Percentiles rank a stretch among this genome's conserved stretches.
Conservation (phyloP, 805 yeast genomes). For the Wickerhamomyces hampshirensis region DNA sequence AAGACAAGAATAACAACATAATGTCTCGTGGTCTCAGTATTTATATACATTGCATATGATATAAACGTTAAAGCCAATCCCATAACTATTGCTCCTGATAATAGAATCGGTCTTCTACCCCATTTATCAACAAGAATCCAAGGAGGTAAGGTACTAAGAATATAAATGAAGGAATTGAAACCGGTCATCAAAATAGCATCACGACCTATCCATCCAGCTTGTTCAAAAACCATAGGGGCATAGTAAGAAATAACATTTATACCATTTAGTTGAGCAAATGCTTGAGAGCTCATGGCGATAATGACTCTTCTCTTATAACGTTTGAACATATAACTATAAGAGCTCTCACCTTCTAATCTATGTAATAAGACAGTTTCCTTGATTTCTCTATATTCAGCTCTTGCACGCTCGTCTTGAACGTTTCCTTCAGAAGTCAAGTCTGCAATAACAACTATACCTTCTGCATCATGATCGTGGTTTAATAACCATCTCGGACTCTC, state of each 20-base stretch:
- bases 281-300: constrained; percentile 85
- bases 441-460: constrained; percentile 81
- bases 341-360: constrained; percentile 74
- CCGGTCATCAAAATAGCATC: constrained; percentile 91
- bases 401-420: constrained; percentile 62
- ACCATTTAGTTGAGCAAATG: constrained; percentile 92
- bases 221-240: constrained; percentile 91
- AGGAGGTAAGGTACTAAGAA: constrained; percentile 72
- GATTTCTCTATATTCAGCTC: constrained; percentile 70
- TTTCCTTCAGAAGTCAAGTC: constrained; percentile 79
- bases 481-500: constrained; percentile 91
- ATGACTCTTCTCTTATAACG: constrained; percentile 72
- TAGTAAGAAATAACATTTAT: constrained; percentile 89
- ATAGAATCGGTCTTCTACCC: constrained; percentile 85
- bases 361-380: constrained; percentile 75
- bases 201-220: constrained; percentile 92
- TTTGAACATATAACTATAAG: constrained; percentile 70
- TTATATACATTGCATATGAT: constrained; percentile 52
- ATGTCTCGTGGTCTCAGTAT: constrained; percentile 52
- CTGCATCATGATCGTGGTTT: constrained; percentile 73
- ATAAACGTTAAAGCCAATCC: constrained; percentile 62
- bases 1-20: constrained; percentile 74
- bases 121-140: constrained; percentile 88
- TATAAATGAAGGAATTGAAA: constrained; percentile 57
- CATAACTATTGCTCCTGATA: constrained; percentile 79